Percentiles rank a stretch among this genome's conserved stretches.
These are phyloP conservation scores for Knufia petricola DNA, from an alignment of 2,329 filamentous ascomycete genomes.

Conservation along the genomic window DNA sequence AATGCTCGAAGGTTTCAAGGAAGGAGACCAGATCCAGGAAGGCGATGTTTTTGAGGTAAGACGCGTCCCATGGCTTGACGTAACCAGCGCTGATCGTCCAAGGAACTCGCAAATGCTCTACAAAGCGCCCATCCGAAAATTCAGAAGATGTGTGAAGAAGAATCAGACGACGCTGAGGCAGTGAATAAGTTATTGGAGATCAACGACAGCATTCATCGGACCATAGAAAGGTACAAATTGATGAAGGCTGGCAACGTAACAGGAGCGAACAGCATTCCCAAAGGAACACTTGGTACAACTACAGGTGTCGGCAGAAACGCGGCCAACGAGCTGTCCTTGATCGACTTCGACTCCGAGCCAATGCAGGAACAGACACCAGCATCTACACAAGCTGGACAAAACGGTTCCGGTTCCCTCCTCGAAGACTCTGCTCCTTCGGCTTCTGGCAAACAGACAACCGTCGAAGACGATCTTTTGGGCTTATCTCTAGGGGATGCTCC, in stretches of 20 bases:
- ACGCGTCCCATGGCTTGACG: slow-evolving; percentile 22
- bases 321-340: slow-evolving; percentile 76
- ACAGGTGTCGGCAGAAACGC: slow-evolving; percentile 56
- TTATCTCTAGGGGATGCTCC: slow-evolving; percentile 73
- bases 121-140: slow-evolving; percentile 97
- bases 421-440: slow-evolving; percentile 34
- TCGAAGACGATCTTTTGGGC: slow-evolving; percentile 87
- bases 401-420: slow-evolving; percentile 27
- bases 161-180: slow-evolving; percentile 91
- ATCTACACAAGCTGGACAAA: slow-evolving; percentile 26
- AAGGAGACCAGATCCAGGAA: slow-evolving; percentile 67
- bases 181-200: slow-evolving; percentile 93
- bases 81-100: slow-evolving; percentile 14
- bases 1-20: slow-evolving; percentile 72
- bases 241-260: slow-evolving; percentile 92
- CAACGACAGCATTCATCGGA: slow-evolving; percentile 97
- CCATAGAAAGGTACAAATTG: slow-evolving; percentile 87
- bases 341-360: slow-evolving; percentile 67
- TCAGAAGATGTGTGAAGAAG: slow-evolving; percentile 98
- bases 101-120: slow-evolving; percentile 80
- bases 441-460: slow-evolving; percentile 48
- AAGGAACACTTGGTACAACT: slow-evolving; percentile 63
- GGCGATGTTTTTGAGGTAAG: slow-evolving; percentile 58
- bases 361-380: slow-evolving; percentile 2
- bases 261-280: slow-evolving; percentile 70